A percentile compares a stretch with the other conserved stretches of the same genome.
phyloP scores from a whole-genome alignment of 2,329 filamentous ascomycete species.

The Coleophoma crateriformis region DNA sequence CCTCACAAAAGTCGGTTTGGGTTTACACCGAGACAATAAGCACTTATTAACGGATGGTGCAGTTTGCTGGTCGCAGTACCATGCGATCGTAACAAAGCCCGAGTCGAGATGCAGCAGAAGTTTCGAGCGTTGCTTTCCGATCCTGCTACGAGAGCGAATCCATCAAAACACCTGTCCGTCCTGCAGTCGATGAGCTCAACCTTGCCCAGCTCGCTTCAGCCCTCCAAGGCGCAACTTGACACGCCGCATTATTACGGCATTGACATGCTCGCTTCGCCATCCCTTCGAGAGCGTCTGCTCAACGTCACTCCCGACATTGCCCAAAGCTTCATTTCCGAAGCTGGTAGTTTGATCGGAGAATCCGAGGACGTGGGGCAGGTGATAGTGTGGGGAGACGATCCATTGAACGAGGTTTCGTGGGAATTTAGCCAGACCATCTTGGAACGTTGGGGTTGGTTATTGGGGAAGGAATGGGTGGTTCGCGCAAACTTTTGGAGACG shows the following conservation, averaged over 20 bases:
- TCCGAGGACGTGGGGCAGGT: conserved; percentile 31
- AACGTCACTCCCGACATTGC: conserved; percentile 28
- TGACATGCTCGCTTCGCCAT: conserved; percentile 34
- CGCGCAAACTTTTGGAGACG: conserved; percentile 35
- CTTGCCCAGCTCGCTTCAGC: conserved; percentile 29
- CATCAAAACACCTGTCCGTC: conserved; percentile 27
- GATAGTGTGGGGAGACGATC: conserved; percentile 37
- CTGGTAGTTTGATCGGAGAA: conserved; percentile 29
- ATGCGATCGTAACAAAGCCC: conserved; percentile 29
- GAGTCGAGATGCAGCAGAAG: conserved; percentile 26
- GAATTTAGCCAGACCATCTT: conserved; percentile 33
- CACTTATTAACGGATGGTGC: conserved; percentile 11
- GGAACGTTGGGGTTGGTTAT: conserved; percentile 33
- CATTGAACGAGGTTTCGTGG: conserved; percentile 35
- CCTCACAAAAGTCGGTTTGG: conserved; percentile 9
- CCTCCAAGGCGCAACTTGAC: conserved; percentile 31
- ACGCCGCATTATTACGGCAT: conserved; percentile 35
- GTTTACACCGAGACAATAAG: conserved; percentile 5
- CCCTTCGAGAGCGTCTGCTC: conserved; percentile 32
- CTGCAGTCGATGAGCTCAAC: conserved; percentile 23
- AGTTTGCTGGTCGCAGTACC: conserved; percentile 24
- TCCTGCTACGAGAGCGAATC: conserved; percentile 24
- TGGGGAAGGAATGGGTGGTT: conserved; percentile 31
- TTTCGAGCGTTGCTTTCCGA: conserved; percentile 31
- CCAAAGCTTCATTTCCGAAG: conserved; percentile 30